Evolutionary conservation across 352 stramenopile species (phyloP).

Genomic region (Globisporangium abappressorium): DNA sequence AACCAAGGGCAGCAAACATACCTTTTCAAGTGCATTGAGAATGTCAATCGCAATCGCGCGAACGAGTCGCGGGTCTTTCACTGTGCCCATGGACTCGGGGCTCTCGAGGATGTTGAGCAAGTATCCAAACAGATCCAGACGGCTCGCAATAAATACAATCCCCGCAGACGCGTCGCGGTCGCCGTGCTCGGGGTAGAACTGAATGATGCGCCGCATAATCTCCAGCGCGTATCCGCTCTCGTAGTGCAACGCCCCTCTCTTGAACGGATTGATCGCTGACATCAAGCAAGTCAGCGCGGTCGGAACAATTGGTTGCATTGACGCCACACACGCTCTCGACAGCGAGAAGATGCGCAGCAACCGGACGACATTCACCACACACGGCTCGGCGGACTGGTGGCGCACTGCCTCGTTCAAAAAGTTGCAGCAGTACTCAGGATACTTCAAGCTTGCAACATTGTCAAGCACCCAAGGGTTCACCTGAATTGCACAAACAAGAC

Average conservation of each 20-base stretch:
- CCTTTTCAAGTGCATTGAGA: slow-evolving; percentile 76
- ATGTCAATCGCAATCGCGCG: slow-evolving; percentile 76
- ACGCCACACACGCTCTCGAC: slow-evolving; percentile 48
- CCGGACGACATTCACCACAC: slow-evolving; percentile 61
- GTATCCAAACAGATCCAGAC: slow-evolving; percentile 68
- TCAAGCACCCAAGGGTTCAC: slow-evolving; percentile 66
- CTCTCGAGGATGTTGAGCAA: slow-evolving; percentile 78
- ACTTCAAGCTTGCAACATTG: slow-evolving; percentile 48
- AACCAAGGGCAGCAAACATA: slow-evolving; percentile 16
- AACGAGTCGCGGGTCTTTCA: slow-evolving; percentile 60
- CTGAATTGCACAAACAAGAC: slow-evolving; percentile 70
- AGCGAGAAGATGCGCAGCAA: slow-evolving; percentile 64
- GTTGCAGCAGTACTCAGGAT: slow-evolving; percentile 59
- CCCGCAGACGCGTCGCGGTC: slow-evolving; percentile 50
- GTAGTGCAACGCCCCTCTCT: slow-evolving; percentile 53
- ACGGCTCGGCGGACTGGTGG: slow-evolving; percentile 55
- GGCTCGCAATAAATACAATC: slow-evolving; percentile 72
- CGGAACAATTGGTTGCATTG: slow-evolving; percentile 53
- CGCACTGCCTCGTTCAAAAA: slow-evolving; percentile 71
- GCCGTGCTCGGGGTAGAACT: slow-evolving; percentile 68
- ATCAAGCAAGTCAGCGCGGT: slow-evolving; percentile 62
- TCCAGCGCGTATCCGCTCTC: slow-evolving; percentile 68
- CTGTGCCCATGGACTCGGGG: slow-evolving; percentile 41
- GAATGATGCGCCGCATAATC: slow-evolving; percentile 69
- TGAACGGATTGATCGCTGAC: slow-evolving; percentile 40